phyloP scores from a whole-genome alignment of 257 asterid species.

The Fraxinus quadrangulata region DNA sequence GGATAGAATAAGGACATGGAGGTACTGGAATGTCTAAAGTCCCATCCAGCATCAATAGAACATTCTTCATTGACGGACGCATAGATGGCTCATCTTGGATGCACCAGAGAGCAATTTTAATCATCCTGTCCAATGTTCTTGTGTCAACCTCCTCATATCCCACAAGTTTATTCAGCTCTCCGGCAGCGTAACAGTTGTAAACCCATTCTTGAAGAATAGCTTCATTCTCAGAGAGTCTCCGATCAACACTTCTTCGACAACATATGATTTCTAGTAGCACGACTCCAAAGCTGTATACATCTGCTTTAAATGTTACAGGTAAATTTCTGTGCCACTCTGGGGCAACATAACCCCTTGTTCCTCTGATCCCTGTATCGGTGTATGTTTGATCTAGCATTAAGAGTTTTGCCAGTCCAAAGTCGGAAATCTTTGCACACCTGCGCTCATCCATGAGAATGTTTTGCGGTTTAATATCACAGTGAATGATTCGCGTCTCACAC shows the following conservation, averaged over 20 bases:
- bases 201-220: slow-evolving; percentile 53
- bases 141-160: slow-evolving; percentile 35
- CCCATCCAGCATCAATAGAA: slow-evolving; percentile 57
- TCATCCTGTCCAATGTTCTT: slow-evolving; percentile 39
- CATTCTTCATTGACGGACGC: slow-evolving; percentile 61
- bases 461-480: slow-evolving; percentile 43
- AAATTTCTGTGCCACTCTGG: slow-evolving; percentile 55
- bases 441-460: no score
- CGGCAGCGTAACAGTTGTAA: slow-evolving; percentile 31
- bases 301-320: slow-evolving; percentile 36
- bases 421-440: no score
- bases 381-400: slow-evolving; percentile 46
- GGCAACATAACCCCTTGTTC: slow-evolving; percentile 54
- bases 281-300: slow-evolving; percentile 47
- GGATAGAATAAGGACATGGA: slow-evolving; percentile 50
- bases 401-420: slow-evolving; percentile 28
- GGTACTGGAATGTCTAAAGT: slow-evolving; percentile 56
- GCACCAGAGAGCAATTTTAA: slow-evolving; percentile 60
- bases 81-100: slow-evolving; percentile 51
- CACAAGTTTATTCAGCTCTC: slow-evolving; percentile 33
- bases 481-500: slow-evolving; percentile 58
- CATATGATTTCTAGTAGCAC: slow-evolving; percentile 54
- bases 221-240: slow-evolving; percentile 41
- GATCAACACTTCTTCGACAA: slow-evolving; percentile 34
- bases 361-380: slow-evolving; percentile 49